phyloP scores from a whole-genome alignment of 1,284 basidiomycete species.

The Puccinia brachypodii region DNA sequence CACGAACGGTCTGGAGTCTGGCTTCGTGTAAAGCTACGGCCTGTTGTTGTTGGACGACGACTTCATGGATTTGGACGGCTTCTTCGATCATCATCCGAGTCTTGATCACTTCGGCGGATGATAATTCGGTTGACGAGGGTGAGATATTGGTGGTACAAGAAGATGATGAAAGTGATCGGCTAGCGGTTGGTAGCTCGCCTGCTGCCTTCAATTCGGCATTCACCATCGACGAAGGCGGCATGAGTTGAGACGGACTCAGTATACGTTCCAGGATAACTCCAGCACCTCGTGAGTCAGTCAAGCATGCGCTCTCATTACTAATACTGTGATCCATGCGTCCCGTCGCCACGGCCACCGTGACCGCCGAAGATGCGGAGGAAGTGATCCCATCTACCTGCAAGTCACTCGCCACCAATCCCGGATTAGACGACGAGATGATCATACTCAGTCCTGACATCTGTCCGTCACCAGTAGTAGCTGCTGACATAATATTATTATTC shows the following conservation, averaged over 20 bases:
- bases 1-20: slow-evolving; percentile 22
- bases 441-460: neutral
- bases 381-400: neutral
- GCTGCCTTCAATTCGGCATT: neutral
- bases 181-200: no score
- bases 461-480: neutral
- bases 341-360: neutral
- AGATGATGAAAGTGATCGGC: no score
- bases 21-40: slow-evolving; percentile 23
- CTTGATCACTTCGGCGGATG: no score
- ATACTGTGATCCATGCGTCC: no score
- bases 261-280: neutral
- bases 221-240: neutral
- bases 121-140: no score
- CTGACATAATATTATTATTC: neutral
- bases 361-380: neutral
- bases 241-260: neutral
- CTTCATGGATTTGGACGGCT: neutral
- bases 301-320: neutral
- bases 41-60: slow-evolving; percentile 1
- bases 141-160: neutral
- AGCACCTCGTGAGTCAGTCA: neutral
- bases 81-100: neutral
- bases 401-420: neutral
- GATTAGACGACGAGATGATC: neutral